A percentile compares a stretch with the other conserved stretches of the same genome.
Evolutionary conservation across 805 yeast species (phyloP).

Genomic region (Sugiyamaella valdiviana): DNA sequence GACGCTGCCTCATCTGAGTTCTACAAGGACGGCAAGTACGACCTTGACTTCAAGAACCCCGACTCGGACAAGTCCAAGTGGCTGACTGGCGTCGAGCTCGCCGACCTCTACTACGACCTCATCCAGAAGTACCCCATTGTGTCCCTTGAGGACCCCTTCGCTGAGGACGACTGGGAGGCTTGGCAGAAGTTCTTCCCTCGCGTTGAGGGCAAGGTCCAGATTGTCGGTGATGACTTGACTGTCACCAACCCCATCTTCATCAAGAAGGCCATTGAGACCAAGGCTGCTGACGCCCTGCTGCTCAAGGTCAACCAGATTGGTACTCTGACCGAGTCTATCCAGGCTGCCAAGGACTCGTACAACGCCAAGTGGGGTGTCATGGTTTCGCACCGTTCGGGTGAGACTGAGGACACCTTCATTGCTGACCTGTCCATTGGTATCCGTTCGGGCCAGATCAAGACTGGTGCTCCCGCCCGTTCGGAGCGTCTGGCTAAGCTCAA

Average conservation of each 20-base stretch:
- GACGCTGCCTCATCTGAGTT: constrained; percentile 98
- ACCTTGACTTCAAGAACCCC: constrained; percentile 97
- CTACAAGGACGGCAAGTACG: constrained; percentile 95
- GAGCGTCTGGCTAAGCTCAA: constrained; percentile 99
- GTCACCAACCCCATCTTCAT: constrained; percentile 97
- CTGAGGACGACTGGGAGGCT: constrained; percentile 99
- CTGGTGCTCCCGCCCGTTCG: constrained; percentile 99
- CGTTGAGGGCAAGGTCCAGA: constrained; percentile 55
- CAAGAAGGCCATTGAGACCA: constrained; percentile 92
- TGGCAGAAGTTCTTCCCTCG: constrained; percentile 79
- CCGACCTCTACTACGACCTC: constrained; percentile 73
- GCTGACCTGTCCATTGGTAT: constrained; percentile 98
- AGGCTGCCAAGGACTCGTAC: constrained; percentile 94
- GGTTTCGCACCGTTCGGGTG: constrained; percentile 99
- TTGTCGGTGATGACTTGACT: constrained; percentile 97
- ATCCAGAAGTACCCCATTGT: constrained; percentile 92
- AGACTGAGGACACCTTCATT: constrained; percentile 97
- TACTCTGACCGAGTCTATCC: constrained; percentile 89
- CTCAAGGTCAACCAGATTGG: constrained; percentile 99
- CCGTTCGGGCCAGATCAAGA: constrained; percentile 97
- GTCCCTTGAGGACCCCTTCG: constrained; percentile 97
- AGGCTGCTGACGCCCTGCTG: constrained; percentile 89
- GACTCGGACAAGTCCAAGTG: constrained; percentile 84
- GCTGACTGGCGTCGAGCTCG: constrained; percentile 84
- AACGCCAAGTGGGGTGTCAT: constrained; percentile 99